These are phyloP conservation scores for Ammopiptanthus mongolicus DNA, from an alignment of 306 rosid genomes.

Conservation along the genomic window DNA sequence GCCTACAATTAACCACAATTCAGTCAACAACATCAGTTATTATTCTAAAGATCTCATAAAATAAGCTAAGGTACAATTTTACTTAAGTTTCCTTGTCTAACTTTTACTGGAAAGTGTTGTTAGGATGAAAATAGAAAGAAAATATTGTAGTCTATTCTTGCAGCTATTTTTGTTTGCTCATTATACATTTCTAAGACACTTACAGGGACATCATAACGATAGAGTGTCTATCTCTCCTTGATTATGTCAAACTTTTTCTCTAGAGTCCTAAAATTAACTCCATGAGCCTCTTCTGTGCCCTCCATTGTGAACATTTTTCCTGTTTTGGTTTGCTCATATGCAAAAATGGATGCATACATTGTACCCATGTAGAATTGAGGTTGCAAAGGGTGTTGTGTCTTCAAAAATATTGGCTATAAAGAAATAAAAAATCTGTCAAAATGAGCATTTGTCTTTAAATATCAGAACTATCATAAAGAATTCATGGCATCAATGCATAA, in stretches of 20 bases:
- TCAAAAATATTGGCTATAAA: slow-evolving; percentile 66
- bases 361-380: slow-evolving; percentile 89
- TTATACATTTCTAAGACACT: slow-evolving; percentile 96
- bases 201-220: slow-evolving; percentile 68
- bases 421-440: not conserved
- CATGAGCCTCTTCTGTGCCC: slow-evolving; percentile 83
- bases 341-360: slow-evolving; percentile 95
- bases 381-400: slow-evolving; percentile 77
- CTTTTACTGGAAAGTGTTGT: not conserved
- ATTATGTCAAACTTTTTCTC: slow-evolving; percentile 70
- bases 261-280: slow-evolving; percentile 93
- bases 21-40: not conserved
- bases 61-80: not conserved
- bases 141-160: slow-evolving; percentile 40
- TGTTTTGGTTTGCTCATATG: slow-evolving; percentile 92
- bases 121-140: slow-evolving; percentile 8
- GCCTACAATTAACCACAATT: slow-evolving; percentile 42
- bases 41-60: not conserved
- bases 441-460: slow-evolving; percentile 2
- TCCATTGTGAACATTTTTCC: slow-evolving; percentile 98
- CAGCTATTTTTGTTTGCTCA: slow-evolving; percentile 71
- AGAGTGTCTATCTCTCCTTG: slow-evolving; percentile 49
- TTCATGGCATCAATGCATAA: not conserved
- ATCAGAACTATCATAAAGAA: not conserved
- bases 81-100: not conserved